These are phyloP conservation scores for Catenaria anguillulae DNA, from an alignment of 371 early-diverging fungal genomes.

Conservation along the genomic window DNA sequence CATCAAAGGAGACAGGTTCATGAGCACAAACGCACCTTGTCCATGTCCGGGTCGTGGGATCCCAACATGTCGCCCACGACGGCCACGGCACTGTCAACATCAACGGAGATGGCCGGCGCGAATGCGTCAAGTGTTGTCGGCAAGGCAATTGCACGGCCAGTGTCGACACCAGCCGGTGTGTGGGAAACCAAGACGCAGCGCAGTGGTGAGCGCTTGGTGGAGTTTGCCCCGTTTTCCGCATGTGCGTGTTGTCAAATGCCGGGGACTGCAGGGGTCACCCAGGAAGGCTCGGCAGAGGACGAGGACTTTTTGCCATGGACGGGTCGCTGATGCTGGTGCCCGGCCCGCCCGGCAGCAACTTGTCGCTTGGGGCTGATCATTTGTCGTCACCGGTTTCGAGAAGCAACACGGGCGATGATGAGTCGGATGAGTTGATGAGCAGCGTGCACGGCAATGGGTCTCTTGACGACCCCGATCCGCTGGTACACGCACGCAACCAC, in stretches of 20 bases:
- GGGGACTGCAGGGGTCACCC: background rate
- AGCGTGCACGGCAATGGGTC: too few relatives aligned
- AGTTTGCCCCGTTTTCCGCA: background rate
- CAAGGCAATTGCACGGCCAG: background rate
- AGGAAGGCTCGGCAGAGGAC: background rate
- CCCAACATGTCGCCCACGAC: too few relatives aligned
- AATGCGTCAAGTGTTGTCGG: background rate
- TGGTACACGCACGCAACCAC: too few relatives aligned
- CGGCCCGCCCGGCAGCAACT: too few relatives aligned
- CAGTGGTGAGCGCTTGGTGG: background rate
- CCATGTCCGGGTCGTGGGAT: background rate
- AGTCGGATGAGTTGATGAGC: too few relatives aligned
- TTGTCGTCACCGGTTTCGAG: too few relatives aligned
- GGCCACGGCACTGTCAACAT: background rate
- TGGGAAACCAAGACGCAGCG: background rate
- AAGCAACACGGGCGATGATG: too few relatives aligned
- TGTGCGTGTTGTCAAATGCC: background rate
- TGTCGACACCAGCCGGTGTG: background rate
- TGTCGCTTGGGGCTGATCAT: too few relatives aligned
- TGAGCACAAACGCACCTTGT: too few relatives aligned
- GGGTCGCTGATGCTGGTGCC: background rate
- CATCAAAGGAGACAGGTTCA: too few relatives aligned
- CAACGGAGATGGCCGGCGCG: background rate
- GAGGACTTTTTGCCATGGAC: background rate
- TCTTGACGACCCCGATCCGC: background rate